Conservation (phyloP, 2,329 filamentous ascomycete species). For the Claviceps citrina region DNA sequence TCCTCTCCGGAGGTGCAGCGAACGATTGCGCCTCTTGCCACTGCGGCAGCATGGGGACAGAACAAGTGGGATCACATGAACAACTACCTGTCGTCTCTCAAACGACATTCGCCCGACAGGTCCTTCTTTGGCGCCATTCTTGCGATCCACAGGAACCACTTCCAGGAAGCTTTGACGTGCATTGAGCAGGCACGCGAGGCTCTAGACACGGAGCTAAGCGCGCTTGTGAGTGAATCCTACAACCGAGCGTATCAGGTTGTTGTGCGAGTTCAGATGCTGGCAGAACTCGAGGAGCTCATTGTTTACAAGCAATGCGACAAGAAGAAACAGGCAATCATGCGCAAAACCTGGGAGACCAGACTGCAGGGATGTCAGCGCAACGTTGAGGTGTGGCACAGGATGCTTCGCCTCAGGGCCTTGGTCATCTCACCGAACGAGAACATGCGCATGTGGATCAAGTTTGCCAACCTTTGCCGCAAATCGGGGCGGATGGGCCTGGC, state of each 20-base stretch:
- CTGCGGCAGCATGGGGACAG: conserved; percentile 89
- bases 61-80: conserved; percentile 98
- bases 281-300: conserved; percentile 95
- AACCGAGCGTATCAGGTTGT: conserved; percentile 96
- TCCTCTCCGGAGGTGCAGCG: conserved; percentile 77
- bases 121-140: conserved; percentile 97
- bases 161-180: conserved; percentile 74
- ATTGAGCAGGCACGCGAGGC: conserved; percentile 87
- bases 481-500: conserved; percentile 86
- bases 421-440: conserved; percentile 88
- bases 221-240: conserved; percentile 94
- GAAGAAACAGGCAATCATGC: conserved; percentile 80
- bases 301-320: conserved; percentile 89
- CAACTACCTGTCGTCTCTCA: conserved; percentile 89
- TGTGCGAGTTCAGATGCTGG: conserved; percentile 96
- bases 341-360: conserved; percentile 87
- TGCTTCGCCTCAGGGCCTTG: conserved; percentile 85
- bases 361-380: conserved; percentile 92
- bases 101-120: conserved; percentile 78
- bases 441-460: conserved; percentile 99
- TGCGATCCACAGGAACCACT: conserved; percentile 87
- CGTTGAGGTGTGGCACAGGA: conserved; percentile 95
- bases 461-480: conserved; percentile 94
- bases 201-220: conserved; percentile 87
- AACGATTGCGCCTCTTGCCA: conserved; percentile 81